Conservation (phyloP, 371 early-diverging fungal species). For the Mucor indicus region DNA sequence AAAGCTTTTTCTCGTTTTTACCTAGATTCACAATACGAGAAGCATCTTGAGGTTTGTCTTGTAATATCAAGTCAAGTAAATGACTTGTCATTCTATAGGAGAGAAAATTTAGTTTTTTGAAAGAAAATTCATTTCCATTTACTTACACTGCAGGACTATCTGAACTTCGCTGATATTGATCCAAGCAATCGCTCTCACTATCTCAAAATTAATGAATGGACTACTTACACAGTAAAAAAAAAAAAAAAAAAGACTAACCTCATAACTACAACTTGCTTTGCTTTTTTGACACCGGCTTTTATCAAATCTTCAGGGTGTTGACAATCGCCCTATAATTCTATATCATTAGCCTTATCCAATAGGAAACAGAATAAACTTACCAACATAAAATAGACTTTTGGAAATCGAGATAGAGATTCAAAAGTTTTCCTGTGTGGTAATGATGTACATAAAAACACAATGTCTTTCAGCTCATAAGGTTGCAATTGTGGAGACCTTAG, state of each 20-base stretch:
- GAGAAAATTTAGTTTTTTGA: no score
- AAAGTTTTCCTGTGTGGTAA: constrained; percentile 41
- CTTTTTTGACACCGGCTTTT: constrained; percentile 52
- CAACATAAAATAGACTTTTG: constrained; percentile 51
- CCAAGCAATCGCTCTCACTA: constrained; percentile 41
- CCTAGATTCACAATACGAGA: constrained; percentile 32
- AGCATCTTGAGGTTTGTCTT: constrained; percentile 20
- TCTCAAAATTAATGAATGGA: no score
- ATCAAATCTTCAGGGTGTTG: constrained; percentile 57
- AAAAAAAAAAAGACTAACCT: constrained; percentile 18
- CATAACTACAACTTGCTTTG: constrained; percentile 61
- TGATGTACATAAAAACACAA: constrained; percentile 48
- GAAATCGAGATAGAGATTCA: constrained; percentile 51
- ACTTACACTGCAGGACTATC: constrained; percentile 50
- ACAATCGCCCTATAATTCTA: constrained; percentile 44
- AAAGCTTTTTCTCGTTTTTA: constrained; percentile 1
- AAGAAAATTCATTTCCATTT: no score
- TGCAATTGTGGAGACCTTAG: constrained; percentile 33
- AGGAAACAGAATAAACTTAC: constrained; percentile 22
- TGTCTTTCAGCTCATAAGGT: constrained; percentile 45
- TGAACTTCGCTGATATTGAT: constrained; percentile 33
- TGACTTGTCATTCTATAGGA: constrained; percentile 28
- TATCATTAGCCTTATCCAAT: not conserved
- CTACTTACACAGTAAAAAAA: not conserved
- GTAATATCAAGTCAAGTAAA: constrained; percentile 29